Conservation (phyloP, 108 stramenopile genomes). For the Mayamaea pseudoterrestris region DNA sequence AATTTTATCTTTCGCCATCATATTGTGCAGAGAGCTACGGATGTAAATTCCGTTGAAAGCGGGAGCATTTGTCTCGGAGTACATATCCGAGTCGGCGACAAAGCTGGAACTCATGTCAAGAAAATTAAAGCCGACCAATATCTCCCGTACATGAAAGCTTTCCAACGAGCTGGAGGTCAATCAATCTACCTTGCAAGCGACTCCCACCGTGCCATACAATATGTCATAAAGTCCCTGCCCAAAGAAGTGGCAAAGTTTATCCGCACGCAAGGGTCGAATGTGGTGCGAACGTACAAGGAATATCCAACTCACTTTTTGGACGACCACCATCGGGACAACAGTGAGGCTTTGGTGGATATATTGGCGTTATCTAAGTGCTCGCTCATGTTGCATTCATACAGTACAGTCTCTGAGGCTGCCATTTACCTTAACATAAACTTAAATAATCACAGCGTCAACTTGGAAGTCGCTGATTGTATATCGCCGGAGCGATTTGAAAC, state of each 20-base stretch:
- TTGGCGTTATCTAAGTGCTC: slow-evolving; percentile 32
- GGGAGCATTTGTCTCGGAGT: slow-evolving; percentile 23
- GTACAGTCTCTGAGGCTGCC: slow-evolving; percentile 28
- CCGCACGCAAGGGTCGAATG: slow-evolving; percentile 16
- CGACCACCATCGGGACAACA: slow-evolving; percentile 31
- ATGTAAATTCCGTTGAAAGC: slow-evolving; percentile 13
- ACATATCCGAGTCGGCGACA: slow-evolving; percentile 31
- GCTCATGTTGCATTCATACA: slow-evolving; percentile 24
- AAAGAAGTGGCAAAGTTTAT: slow-evolving; percentile 13
- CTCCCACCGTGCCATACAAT: slow-evolving; percentile 12
- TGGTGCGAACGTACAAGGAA: slow-evolving; percentile 18
- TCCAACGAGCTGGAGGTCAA: slow-evolving; percentile 16
- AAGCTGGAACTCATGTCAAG: slow-evolving; percentile 16
- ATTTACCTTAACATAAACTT: slow-evolving; percentile 29
- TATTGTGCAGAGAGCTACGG: slow-evolving; percentile 8
- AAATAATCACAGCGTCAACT: slow-evolving; percentile 19
- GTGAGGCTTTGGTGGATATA: slow-evolving; percentile 28
- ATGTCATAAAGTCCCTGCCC: slow-evolving; percentile 11
- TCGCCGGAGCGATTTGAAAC: slow-evolving; percentile 8
- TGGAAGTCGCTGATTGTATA: slow-evolving; percentile 21
- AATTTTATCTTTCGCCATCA: slow-evolving; percentile 17
- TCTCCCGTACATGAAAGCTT: slow-evolving; percentile 18
- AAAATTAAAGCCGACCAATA: slow-evolving; percentile 14
- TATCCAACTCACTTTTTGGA: slow-evolving; percentile 26
- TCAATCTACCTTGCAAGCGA: slow-evolving; percentile 24